These are phyloP conservation scores for Gonium pectorale DNA, from an alignment of 139 green algal genomes.

Conservation along the genomic window DNA sequence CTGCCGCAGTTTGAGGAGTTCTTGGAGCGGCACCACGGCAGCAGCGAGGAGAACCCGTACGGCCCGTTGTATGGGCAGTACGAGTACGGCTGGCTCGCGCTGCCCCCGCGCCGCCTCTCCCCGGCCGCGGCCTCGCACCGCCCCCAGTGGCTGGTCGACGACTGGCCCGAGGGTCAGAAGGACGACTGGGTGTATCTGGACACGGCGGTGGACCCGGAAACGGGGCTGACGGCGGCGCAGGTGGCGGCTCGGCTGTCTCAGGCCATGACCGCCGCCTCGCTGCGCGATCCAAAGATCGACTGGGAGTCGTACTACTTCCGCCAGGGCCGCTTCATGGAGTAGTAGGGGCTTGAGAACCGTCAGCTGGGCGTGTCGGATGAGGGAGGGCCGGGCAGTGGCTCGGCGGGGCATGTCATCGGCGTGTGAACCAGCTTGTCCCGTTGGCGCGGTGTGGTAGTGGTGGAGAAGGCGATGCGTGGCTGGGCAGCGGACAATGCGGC, in stretches of 20 bases:
- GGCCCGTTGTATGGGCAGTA: not conserved
- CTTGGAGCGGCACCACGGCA: not conserved
- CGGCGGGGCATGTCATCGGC: too few relatives aligned
- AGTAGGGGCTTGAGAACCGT: too few relatives aligned
- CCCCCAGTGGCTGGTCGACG: constrained; percentile 8
- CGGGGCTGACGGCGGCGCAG: constrained; percentile 28
- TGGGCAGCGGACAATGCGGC: too few relatives aligned
- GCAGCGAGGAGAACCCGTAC: not conserved
- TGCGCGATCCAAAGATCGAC: not conserved
- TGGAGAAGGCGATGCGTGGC: too few relatives aligned
- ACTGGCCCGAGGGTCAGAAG: not conserved
- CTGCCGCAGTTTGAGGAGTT: constrained; percentile 26
- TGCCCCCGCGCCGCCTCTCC: not conserved
- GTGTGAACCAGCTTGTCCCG: too few relatives aligned
- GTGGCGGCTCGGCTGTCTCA: not conserved
- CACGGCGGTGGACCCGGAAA: constrained; percentile 9
- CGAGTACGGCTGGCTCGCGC: not conserved
- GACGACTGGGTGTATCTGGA: constrained; percentile 42
- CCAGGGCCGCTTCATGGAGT: not conserved
- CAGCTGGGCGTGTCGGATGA: too few relatives aligned
- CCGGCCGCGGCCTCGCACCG: not conserved
- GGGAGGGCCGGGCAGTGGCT: too few relatives aligned
- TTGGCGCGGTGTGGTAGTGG: too few relatives aligned
- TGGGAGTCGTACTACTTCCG: constrained; percentile 26
- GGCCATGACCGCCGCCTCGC: not conserved